These are phyloP conservation scores for Cenococcum geophilum DNA, from an alignment of 495 filamentous ascomycete genomes.

Conservation along the genomic window DNA sequence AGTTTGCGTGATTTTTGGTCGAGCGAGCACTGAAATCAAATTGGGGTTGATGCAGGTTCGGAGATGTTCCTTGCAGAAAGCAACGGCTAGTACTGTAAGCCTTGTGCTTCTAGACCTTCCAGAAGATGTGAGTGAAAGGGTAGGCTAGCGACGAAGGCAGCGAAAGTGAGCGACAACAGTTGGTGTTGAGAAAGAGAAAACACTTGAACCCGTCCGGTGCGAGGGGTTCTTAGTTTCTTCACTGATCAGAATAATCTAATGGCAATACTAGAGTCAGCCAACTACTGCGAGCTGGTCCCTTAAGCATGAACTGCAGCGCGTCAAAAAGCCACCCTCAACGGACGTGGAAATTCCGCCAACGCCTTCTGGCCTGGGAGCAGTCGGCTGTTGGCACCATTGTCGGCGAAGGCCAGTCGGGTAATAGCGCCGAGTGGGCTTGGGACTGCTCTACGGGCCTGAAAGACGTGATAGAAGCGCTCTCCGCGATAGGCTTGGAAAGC, in stretches of 20 bases:
- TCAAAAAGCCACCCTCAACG: constrained; percentile 10
- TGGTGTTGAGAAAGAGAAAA: constrained; percentile 11
- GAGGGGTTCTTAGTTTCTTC: background rate
- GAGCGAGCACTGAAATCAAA: background rate
- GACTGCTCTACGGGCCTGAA: background rate
- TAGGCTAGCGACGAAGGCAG: background rate
- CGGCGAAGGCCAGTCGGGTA: constrained; percentile 13
- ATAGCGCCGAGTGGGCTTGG: constrained; percentile 12
- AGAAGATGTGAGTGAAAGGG: background rate
- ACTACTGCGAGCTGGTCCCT: background rate
- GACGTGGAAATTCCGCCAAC: constrained; percentile 23
- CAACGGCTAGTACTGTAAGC: background rate
- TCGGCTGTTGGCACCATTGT: constrained; percentile 6
- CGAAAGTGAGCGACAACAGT: constrained; percentile 22
- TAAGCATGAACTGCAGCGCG: constrained; percentile 12
- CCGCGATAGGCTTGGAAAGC: constrained; percentile 15
- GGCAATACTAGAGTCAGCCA: background rate
- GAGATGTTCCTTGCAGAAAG: background rate
- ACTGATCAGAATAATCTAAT: background rate
- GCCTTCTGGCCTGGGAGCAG: constrained; percentile 2
- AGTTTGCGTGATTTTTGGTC: background rate
- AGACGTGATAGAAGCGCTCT: background rate
- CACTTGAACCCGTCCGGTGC: background rate
- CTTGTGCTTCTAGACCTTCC: background rate
- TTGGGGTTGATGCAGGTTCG: no score